phyloP scores from a whole-genome alignment of 805 yeast genomes.

The Ogataea angusta region DNA sequence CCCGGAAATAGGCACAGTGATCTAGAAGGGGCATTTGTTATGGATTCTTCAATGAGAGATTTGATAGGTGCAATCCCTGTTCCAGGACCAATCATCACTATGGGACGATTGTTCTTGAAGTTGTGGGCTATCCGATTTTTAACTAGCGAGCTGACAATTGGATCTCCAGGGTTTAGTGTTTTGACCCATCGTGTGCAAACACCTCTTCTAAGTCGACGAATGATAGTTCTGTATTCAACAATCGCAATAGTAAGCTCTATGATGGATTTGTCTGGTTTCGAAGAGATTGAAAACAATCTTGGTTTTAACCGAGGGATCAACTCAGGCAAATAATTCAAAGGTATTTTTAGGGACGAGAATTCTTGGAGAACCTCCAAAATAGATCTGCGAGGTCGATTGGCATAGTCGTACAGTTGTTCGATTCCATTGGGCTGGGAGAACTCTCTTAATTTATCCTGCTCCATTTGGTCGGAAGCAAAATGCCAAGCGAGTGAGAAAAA shows the following conservation, averaged over 20 bases:
- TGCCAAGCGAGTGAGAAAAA: slow-evolving; percentile 75
- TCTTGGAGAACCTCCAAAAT: slow-evolving; percentile 80
- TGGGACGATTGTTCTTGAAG: slow-evolving; percentile 38
- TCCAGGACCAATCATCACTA: slow-evolving; percentile 84
- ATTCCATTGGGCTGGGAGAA: slow-evolving; percentile 68
- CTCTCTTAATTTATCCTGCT: slow-evolving; percentile 70
- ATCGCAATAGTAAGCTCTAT: slow-evolving; percentile 77
- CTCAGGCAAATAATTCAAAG: slow-evolving; percentile 72
- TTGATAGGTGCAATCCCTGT: slow-evolving; percentile 96
- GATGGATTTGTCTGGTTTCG: slow-evolving; percentile 38
- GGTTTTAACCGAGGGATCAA: slow-evolving; percentile 77
- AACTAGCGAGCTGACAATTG: slow-evolving; percentile 50
- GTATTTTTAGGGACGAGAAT: slow-evolving; percentile 71
- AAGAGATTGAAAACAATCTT: slow-evolving; percentile 81
- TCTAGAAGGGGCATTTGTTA: slow-evolving; percentile 22
- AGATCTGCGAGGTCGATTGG: slow-evolving; percentile 89
- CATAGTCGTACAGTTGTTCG: slow-evolving; percentile 84
- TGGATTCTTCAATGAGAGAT: slow-evolving; percentile 50
- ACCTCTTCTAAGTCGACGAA: slow-evolving; percentile 74
- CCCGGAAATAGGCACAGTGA: slow-evolving; percentile 67
- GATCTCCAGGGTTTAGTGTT: slow-evolving; percentile 43
- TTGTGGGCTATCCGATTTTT: slow-evolving; percentile 34
- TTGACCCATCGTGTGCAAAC: slow-evolving; percentile 78
- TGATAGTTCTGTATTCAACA: slow-evolving; percentile 81
- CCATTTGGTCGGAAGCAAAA: slow-evolving; percentile 73